These are phyloP conservation scores for Bipolaris zeicola DNA, from an alignment of 2,329 filamentous ascomycete species.

Conservation along the genomic window DNA sequence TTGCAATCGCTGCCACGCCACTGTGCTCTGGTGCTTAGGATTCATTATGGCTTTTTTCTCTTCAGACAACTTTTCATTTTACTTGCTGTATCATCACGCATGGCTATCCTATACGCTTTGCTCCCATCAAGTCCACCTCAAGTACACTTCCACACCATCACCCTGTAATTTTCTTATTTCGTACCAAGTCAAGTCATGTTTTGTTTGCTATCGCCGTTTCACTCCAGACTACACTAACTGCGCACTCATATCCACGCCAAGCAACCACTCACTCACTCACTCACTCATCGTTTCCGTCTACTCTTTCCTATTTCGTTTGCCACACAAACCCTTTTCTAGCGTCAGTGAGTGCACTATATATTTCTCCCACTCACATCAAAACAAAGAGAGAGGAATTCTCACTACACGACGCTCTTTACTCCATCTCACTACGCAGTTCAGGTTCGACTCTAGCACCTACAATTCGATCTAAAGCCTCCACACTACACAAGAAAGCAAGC, in stretches of 20 bases:
- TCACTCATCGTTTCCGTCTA: slow-evolving; percentile 7
- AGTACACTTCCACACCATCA: too few relatives aligned
- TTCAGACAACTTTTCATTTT: too few relatives aligned
- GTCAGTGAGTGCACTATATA: slow-evolving; percentile 4
- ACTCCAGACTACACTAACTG: too few relatives aligned
- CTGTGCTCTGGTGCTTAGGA: too few relatives aligned
- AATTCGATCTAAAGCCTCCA: background rate
- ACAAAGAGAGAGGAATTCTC: background rate
- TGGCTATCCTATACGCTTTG: too few relatives aligned
- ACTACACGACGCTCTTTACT: background rate
- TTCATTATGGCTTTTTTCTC: too few relatives aligned
- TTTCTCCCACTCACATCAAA: background rate
- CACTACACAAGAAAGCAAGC: slow-evolving; percentile 4
- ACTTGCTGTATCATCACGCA: too few relatives aligned
- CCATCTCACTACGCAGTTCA: background rate
- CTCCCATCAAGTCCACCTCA: too few relatives aligned
- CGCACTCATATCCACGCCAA: background rate
- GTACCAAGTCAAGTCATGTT: too few relatives aligned
- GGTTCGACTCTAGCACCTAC: background rate
- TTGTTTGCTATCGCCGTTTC: too few relatives aligned
- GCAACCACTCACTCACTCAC: background rate
- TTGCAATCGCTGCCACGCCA: too few relatives aligned
- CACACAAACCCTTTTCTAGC: background rate
- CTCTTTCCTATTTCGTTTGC: background rate
- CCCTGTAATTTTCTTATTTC: too few relatives aligned